A percentile compares a stretch with the other conserved stretches of the same genome.
phyloP scores from a whole-genome alignment of 768 basidiomycete species.

The Kwoniella bestiolae region DNA sequence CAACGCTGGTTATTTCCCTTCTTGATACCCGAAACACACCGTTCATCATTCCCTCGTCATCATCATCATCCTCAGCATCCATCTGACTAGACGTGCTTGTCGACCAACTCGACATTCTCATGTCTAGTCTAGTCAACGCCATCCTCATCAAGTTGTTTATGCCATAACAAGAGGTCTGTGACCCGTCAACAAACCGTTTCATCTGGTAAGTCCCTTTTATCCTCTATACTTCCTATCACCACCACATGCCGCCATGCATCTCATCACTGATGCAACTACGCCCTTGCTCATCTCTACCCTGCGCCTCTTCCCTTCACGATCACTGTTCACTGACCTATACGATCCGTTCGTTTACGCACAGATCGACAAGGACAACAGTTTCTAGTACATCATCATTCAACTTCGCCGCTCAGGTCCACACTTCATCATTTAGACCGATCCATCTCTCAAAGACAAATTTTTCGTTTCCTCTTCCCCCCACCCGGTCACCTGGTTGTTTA shows the following conservation, averaged over 20 bases:
- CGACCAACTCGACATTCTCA: constrained; percentile 23
- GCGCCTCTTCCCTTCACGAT: background rate
- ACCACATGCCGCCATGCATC: background rate
- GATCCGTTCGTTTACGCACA: background rate
- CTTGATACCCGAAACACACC: constrained; percentile 11
- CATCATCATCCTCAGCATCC: constrained; percentile 10
- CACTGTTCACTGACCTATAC: constrained; percentile 1
- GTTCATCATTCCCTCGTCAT: constrained; percentile 2
- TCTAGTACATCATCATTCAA: constrained; percentile 23
- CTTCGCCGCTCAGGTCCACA: constrained; percentile 6
- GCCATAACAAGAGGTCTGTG: constrained; percentile 14
- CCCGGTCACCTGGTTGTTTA: background rate
- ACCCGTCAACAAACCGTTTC: constrained; percentile 3
- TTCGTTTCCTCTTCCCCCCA: background rate
- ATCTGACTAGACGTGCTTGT: constrained; percentile 1
- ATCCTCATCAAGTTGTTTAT: background rate
- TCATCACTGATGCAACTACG: background rate
- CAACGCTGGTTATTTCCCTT: background rate
- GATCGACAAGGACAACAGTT: background rate
- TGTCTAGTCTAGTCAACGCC: background rate
- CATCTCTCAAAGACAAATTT: background rate
- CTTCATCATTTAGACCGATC: background rate
- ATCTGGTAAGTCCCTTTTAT: background rate
- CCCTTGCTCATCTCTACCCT: background rate
- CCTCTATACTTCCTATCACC: background rate